Percentiles rank a stretch among this genome's conserved stretches.
phyloP scores from a whole-genome alignment of 148 eudicot genomes.

The Dianthus caryophyllus region DNA sequence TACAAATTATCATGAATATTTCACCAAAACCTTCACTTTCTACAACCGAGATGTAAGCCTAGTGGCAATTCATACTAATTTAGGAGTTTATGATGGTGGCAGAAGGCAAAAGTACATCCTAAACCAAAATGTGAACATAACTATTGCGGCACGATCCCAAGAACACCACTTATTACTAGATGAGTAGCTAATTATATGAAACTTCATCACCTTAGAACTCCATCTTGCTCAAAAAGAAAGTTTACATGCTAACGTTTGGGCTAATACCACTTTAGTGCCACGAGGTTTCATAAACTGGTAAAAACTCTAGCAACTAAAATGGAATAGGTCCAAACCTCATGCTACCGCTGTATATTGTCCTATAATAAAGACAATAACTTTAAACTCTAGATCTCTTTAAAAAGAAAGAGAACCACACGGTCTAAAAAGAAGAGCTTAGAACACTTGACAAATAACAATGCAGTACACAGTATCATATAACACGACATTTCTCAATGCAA shows the following conservation, averaged over 20 bases:
- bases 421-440: background rate
- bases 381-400: background rate
- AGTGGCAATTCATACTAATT: background rate
- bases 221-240: too few species aligned
- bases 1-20: background rate
- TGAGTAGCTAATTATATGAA: background rate
- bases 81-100: background rate
- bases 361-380: too few species aligned
- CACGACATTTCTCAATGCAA: background rate
- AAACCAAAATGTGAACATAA: background rate
- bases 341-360: too few species aligned
- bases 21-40: background rate
- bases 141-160: background rate
- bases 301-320: too few species aligned
- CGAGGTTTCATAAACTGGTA: too few species aligned
- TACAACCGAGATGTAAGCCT: background rate
- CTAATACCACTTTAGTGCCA: too few species aligned
- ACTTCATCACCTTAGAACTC: background rate
- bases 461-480: too few species aligned
- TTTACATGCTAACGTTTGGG: too few species aligned
- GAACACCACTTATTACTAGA: background rate
- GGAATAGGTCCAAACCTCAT: too few species aligned
- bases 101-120: background rate
- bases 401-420: background rate
- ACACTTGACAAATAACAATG: too few species aligned